Percentiles rank a stretch among this genome's conserved stretches.
Evolutionary conservation across 2,329 filamentous ascomycete genomes (phyloP).

Genomic region (Aspergillus caelatus): DNA sequence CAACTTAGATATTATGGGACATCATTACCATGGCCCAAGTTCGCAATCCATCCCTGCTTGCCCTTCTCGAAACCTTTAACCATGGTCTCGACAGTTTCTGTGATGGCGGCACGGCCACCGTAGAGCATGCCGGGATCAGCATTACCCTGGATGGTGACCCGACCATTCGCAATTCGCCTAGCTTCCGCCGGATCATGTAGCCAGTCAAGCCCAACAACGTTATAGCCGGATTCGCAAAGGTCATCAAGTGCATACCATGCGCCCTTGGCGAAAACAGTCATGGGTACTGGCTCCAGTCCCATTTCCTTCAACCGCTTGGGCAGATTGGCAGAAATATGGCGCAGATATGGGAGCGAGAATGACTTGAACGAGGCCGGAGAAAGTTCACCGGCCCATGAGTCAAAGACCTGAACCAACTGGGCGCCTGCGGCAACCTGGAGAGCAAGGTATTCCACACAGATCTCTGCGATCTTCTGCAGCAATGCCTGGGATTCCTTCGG

Average conservation of each 20-base stretch:
- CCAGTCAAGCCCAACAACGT: conserved; percentile 96
- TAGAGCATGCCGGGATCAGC: conserved; percentile 94
- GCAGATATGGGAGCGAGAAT: conserved; percentile 84
- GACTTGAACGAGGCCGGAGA: conserved; percentile 80
- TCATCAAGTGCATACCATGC: conserved; percentile 93
- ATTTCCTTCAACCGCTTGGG: conserved; percentile 74
- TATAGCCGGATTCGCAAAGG: conserved; percentile 84
- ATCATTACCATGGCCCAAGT: conserved; percentile 81
- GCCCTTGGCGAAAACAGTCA: conserved; percentile 98
- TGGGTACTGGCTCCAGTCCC: conserved; percentile 79
- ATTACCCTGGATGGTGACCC: conserved; percentile 89
- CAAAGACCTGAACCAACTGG: conserved; percentile 95
- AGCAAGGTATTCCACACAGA: conserved; percentile 93
- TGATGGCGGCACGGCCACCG: conserved; percentile 79
- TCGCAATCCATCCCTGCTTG: conserved; percentile 94
- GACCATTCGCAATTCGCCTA: conserved; percentile 73
- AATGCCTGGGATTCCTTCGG: conserved; percentile 77
- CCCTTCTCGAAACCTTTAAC: conserved; percentile 80
- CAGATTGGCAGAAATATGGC: conserved; percentile 79
- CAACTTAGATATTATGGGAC: conserved; percentile 4
- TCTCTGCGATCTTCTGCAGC: conserved; percentile 86
- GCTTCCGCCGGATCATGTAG: conserved; percentile 85
- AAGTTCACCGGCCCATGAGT: conserved; percentile 96
- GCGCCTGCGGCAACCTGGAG: conserved; percentile 91
- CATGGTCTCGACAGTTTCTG: conserved; percentile 80